phyloP scores from a whole-genome alignment of 1,139 yeast genomes.

The Magnusiomyces suaveolens region DNA sequence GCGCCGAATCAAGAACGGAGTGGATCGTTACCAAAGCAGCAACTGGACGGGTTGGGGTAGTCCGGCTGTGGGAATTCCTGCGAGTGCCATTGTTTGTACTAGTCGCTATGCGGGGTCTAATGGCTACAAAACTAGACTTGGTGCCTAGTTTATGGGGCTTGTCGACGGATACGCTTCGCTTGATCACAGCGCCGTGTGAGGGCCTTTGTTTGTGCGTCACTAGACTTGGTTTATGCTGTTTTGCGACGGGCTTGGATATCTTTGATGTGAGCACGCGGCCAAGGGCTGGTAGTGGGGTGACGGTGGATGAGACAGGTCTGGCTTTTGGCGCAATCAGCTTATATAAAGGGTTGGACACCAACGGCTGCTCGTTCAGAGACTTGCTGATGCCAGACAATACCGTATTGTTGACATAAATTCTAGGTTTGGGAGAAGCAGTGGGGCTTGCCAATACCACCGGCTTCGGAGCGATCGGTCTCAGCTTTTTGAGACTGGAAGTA shows the following conservation, averaged over 20 bases:
- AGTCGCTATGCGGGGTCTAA: neutral
- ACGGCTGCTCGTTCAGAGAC: neutral
- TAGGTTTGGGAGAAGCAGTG: neutral
- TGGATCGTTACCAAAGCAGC: too few species aligned
- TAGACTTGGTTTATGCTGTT: neutral
- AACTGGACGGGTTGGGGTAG: too few species aligned
- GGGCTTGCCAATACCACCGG: neutral
- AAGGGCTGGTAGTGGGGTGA: neutral
- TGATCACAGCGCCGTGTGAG: neutral
- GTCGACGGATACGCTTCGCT: neutral
- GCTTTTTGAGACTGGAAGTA: too few species aligned
- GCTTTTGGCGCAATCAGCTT: neutral
- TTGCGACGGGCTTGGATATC: neutral
- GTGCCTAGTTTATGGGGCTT: neutral
- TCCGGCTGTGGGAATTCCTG: neutral
- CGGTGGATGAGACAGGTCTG: neutral
- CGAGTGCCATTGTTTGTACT: neutral
- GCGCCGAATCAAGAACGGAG: too few species aligned
- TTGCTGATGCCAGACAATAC: neutral
- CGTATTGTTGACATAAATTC: neutral
- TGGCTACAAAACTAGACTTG: neutral
- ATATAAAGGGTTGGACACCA: neutral
- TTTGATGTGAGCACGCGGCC: neutral
- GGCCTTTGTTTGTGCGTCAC: neutral
- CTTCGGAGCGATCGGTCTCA: neutral